Evolutionary conservation across 768 basidiomycete species (phyloP).

Genomic region (Mycena crocata): DNA sequence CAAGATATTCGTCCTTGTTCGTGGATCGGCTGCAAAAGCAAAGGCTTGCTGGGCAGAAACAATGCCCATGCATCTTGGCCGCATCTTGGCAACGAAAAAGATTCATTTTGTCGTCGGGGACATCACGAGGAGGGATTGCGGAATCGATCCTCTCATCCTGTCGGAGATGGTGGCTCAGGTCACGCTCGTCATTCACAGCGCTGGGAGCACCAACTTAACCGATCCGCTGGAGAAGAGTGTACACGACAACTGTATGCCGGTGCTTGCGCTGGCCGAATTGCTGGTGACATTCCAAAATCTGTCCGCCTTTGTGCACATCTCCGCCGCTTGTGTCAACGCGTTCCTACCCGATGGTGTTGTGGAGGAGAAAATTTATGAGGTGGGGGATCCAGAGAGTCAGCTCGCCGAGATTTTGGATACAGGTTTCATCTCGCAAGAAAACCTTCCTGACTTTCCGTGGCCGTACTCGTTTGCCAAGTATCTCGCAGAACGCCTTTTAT

Average conservation of each 20-base stretch:
- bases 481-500: slow-evolving; percentile 10
- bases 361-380: slow-evolving; percentile 14
- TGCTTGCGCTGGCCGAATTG: background rate
- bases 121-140: background rate
- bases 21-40: background rate
- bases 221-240: background rate
- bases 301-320: background rate
- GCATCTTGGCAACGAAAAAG: background rate
- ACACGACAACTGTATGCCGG: slow-evolving; percentile 2
- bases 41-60: background rate
- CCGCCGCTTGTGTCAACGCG: slow-evolving; percentile 6
- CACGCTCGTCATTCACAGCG: slow-evolving; percentile 12
- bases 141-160: background rate
- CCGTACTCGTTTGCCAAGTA: slow-evolving; percentile 5
- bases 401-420: slow-evolving; percentile 13
- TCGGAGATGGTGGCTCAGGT: background rate
- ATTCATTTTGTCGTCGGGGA: slow-evolving; percentile 7
- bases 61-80: background rate
- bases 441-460: background rate
- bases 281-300: slow-evolving; percentile 5
- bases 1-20: slow-evolving; percentile 17
- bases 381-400: slow-evolving; percentile 1
- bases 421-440: background rate
- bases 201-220: slow-evolving; percentile 1
- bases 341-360: slow-evolving; percentile 1